Base-by-base conservation (phyloP, 2,329 filamentous ascomycete species). In the Trichoderma brevicompactum region DNA sequence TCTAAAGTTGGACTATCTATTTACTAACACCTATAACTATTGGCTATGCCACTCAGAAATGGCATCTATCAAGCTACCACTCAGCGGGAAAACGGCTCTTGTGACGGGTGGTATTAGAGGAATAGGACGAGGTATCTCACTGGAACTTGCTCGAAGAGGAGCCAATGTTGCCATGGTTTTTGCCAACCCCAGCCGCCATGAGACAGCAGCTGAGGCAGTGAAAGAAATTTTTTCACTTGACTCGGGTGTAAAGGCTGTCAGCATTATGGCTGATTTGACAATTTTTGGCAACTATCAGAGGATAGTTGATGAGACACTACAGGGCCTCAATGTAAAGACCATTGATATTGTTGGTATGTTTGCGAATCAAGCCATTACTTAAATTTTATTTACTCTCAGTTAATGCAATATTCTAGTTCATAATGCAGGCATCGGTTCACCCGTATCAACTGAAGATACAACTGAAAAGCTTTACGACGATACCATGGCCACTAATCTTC, bases 81-180 rank as follows among this genome's bases (percentile, higher is more conserved):
- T 60, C 38, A 32, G 13, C 13, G 56, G 56, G 12, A 60, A 49
- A 5, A 49, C 56, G 8, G 56, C 56, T 28, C 56, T 60, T 23
- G 56, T 60, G 7, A 60, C 56, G n/a, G 56, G 56, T 13, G 56
- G 56, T n/a, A 60, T 60, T 13, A 40, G 56, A 2, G 56, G 56
- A n/a, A 60, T 60, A 13, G 56, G 56, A 1, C 43, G 44, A 40
- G 56, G 56, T 19, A 60, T 60, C 28, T 60, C 56, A 7, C 32
- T 60, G 8, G 56, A 60, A 17, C 56, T 60, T 38, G 56, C 56
- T 38, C 56, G 56, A 9, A 32, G 56, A 49, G 56, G 56, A 28
- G 56, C 56, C 32, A 60, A 28, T 34, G 43, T 60, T 15, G 56
- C 56, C 4, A 60, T 60, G 56, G 56, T 60, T 9, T 60, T 49